Percentiles rank a stretch among this genome's conserved stretches.
These are phyloP conservation scores for Austroboletus eburneus DNA, from an alignment of 768 basidiomycete genomes.

Conservation along the genomic window DNA sequence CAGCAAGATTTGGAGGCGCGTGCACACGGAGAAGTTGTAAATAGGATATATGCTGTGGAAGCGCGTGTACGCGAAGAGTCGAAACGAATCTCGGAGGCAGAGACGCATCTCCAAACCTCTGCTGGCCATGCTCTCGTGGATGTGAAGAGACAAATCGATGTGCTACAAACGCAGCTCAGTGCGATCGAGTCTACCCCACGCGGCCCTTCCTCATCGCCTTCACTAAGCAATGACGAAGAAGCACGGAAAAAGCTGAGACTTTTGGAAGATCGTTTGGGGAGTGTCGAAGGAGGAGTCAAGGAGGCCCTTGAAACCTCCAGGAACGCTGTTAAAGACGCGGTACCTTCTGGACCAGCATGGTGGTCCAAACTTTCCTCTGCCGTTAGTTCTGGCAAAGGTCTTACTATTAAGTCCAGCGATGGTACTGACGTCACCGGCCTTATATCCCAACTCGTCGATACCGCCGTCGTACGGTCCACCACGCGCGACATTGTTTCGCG, in stretches of 20 bases:
- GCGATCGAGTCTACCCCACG: slow-evolving; percentile 23
- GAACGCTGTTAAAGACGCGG: slow-evolving; percentile 36
- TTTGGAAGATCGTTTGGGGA: slow-evolving; percentile 60
- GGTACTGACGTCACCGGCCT: slow-evolving; percentile 71
- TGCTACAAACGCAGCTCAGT: slow-evolving; percentile 43
- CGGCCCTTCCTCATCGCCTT: slow-evolving; percentile 12
- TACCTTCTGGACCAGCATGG: slow-evolving; percentile 51
- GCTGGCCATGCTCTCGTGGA: slow-evolving; percentile 43
- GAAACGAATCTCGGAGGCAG: slow-evolving; percentile 49
- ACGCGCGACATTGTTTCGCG: slow-evolving; percentile 76
- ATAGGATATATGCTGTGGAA: slow-evolving; percentile 56
- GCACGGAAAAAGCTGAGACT: slow-evolving; percentile 48
- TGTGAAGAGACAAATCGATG: slow-evolving; percentile 55
- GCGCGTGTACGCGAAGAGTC: slow-evolving; percentile 43
- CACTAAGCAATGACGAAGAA: slow-evolving; percentile 47
- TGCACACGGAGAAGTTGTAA: slow-evolving; percentile 47
- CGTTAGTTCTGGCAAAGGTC: slow-evolving; percentile 39
- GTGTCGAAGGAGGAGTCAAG: slow-evolving; percentile 59
- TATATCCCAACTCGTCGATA: slow-evolving; percentile 72
- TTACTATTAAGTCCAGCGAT: slow-evolving; percentile 69
- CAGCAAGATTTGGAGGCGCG: slow-evolving; percentile 52
- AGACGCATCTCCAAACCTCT: slow-evolving; percentile 42
- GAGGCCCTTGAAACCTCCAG: slow-evolving; percentile 70
- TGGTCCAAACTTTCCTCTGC: slow-evolving; percentile 61
- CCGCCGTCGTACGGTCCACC: slow-evolving; percentile 60